These are phyloP conservation scores for Mycena rebaudengoi DNA, from an alignment of 768 basidiomycete genomes.

Conservation along the genomic window DNA sequence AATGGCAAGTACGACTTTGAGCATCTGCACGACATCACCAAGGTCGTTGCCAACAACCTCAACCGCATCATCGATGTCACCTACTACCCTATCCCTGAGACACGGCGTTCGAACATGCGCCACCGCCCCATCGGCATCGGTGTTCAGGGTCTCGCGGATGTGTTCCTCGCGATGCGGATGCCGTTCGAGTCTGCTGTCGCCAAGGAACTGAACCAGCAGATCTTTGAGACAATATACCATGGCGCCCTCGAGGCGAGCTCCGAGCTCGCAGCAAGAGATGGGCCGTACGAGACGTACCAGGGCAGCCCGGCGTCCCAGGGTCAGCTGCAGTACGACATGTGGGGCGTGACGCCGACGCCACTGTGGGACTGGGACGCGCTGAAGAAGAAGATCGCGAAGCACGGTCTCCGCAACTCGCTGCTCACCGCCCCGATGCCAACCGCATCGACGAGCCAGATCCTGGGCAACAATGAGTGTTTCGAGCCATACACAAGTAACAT, in stretches of 20 bases:
- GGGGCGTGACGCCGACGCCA: conserved; percentile 88
- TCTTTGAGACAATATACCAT: conserved; percentile 99
- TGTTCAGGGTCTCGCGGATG: conserved; percentile 96
- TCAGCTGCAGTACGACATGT: conserved; percentile 92
- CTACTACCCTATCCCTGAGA: conserved; percentile 94
- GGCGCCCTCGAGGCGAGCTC: conserved; percentile 90
- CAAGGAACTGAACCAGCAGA: conserved; percentile 88
- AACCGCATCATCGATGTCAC: conserved; percentile 95
- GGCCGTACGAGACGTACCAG: conserved; percentile 87
- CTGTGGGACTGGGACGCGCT: conserved; percentile 95
- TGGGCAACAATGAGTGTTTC: conserved; percentile 99
- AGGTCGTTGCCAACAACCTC: conserved; percentile 92
- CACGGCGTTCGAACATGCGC: conserved; percentile 92
- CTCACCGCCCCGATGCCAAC: conserved; percentile 98
- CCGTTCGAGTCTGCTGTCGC: conserved; percentile 93
- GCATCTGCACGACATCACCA: conserved; percentile 92
- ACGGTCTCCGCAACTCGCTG: conserved; percentile 79
- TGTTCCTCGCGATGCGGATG: conserved; percentile 97
- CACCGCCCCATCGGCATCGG: conserved; percentile 98
- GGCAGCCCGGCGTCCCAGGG: conserved; percentile 93
- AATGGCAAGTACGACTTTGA: conserved; percentile 91
- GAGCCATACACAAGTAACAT: conserved; percentile 99
- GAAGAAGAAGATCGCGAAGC: conserved; percentile 80
- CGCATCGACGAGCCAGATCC: conserved; percentile 96
- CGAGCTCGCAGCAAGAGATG: conserved; percentile 83